Evolutionary conservation across 2,329 filamentous ascomycete genomes (phyloP).

Genomic region (Trichoderma asperellum): DNA sequence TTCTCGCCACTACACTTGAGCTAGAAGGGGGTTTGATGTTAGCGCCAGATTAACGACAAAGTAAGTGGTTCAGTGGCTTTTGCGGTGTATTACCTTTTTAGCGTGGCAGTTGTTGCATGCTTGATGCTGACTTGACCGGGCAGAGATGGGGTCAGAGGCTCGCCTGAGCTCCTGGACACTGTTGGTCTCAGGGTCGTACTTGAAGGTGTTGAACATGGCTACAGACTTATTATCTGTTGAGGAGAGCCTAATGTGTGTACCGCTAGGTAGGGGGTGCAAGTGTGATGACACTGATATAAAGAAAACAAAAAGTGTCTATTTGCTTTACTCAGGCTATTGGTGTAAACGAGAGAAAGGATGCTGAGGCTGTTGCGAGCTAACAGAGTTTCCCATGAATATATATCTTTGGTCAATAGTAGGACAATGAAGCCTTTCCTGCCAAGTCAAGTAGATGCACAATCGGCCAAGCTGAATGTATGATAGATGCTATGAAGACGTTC

Average conservation of each 20-base stretch:
- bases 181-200: conserved; percentile 45
- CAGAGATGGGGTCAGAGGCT: conserved; percentile 44
- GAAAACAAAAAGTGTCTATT: conserved; percentile 2
- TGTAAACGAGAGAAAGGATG: background rate
- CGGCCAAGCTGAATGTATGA: background rate
- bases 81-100: conserved; percentile 42
- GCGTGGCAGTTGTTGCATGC: conserved; percentile 47
- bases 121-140: conserved; percentile 45
- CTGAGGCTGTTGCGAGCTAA: background rate
- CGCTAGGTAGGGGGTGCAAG: background rate
- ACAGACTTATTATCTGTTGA: background rate
- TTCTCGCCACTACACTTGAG: conserved; percentile 46
- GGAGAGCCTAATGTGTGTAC: background rate
- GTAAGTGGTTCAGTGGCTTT: background rate
- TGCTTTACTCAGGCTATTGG: conserved; percentile 9
- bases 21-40: conserved; percentile 32
- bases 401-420: background rate
- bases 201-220: conserved; percentile 46
- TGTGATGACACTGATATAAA: background rate
- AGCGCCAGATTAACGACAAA: conserved; percentile 10
- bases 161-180: conserved; percentile 45
- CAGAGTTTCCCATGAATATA: conserved; percentile 10
- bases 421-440: background rate
- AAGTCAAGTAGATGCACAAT: background rate
- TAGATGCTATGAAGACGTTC: background rate